These are phyloP conservation scores for Ceratocystis albifundus DNA, from an alignment of 2,329 filamentous ascomycete genomes.

Conservation along the genomic window DNA sequence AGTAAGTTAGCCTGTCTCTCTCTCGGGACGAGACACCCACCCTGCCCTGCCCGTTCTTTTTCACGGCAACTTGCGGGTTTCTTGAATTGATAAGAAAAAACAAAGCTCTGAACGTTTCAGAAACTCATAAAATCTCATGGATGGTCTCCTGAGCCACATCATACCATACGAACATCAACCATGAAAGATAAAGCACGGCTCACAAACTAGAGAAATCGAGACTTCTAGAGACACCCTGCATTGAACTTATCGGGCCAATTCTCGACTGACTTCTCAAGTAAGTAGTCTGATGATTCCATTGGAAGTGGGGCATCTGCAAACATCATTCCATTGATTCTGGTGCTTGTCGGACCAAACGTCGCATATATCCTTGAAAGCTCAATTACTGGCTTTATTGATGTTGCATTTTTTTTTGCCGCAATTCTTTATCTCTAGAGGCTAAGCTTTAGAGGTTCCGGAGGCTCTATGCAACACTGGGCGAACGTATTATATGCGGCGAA, in stretches of 20 bases:
- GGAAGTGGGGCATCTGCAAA: constrained; percentile 19
- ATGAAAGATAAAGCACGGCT: neutral
- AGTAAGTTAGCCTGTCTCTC: neutral
- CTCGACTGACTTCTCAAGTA: neutral
- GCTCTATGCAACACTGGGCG: neutral
- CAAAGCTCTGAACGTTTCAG: neutral
- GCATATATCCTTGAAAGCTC: neutral
- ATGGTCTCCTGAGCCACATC: neutral
- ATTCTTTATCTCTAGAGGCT: neutral
- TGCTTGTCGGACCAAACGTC: neutral
- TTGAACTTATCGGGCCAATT: constrained; percentile 8
- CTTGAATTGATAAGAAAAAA: neutral
- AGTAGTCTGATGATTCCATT: constrained; percentile 12
- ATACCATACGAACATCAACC: neutral
- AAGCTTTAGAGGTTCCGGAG: neutral
- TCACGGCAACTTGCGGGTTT: neutral
- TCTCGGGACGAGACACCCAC: neutral
- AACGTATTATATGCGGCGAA: neutral
- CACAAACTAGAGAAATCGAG: neutral
- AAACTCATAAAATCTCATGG: neutral
- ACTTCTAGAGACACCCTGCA: constrained; percentile 8
- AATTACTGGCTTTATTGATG: neutral
- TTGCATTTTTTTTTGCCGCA: neutral
- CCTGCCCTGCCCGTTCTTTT: neutral
- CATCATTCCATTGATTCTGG: constrained; percentile 17